A percentile compares a stretch with the other conserved stretches of the same genome.
These are phyloP conservation scores for Liriodendron chinense DNA, from an alignment of 164 flowering plant genomes.

Conservation along the genomic window DNA sequence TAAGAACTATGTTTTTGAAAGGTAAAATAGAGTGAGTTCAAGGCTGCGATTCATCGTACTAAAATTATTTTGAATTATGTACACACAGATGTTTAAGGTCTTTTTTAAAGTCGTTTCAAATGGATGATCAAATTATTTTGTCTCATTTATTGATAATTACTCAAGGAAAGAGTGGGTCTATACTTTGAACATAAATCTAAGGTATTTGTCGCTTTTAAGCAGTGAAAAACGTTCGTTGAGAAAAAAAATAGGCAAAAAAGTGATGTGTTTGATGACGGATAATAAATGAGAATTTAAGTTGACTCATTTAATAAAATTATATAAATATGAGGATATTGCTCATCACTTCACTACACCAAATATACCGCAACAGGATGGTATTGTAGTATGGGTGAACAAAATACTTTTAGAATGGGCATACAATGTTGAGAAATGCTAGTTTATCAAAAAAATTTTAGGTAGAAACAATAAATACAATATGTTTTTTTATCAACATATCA, in stretches of 20 bases:
- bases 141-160: background rate
- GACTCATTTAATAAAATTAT: too few relatives aligned
- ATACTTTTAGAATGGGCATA: background rate
- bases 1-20: background rate
- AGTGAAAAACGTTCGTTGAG: background rate
- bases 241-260: background rate
- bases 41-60: background rate
- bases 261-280: background rate
- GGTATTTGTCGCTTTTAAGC: background rate
- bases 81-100: background rate
- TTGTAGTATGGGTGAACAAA: background rate
- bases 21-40: background rate
- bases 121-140: background rate
- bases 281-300: background rate
- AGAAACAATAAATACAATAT: background rate
- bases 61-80: too few relatives aligned
- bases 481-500: background rate
- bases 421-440: background rate
- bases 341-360: background rate
- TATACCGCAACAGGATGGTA: background rate
- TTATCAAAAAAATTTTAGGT: background rate
- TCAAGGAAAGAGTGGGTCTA: background rate
- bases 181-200: background rate
- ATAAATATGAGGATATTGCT: background rate
- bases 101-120: background rate